Percentiles rank a stretch among this genome's conserved stretches.
Conservation (phyloP, 805 yeast species). For the Martiniozyma abietophila region DNA sequence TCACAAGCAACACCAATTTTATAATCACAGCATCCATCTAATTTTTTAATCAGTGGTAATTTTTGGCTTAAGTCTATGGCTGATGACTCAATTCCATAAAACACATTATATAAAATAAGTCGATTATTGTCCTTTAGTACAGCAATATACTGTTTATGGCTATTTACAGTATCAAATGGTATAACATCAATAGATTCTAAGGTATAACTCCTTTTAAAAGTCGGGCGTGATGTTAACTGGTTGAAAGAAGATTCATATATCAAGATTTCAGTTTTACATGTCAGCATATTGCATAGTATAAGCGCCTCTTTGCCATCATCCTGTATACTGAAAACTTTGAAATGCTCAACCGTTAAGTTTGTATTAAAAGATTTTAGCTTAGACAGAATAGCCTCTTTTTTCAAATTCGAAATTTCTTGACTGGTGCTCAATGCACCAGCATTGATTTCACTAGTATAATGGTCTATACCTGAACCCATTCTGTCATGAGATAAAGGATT, state of each 20-base stretch:
- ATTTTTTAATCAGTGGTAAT: constrained; percentile 16
- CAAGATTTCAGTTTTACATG: constrained; percentile 39
- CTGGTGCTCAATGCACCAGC: constrained; percentile 2
- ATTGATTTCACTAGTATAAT: constrained; percentile 19
- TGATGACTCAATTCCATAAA: constrained; percentile 38
- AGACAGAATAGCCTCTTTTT: constrained; percentile 67
- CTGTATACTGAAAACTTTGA: constrained; percentile 31
- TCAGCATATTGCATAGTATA: constrained; percentile 38
- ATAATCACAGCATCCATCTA: constrained; percentile 19
- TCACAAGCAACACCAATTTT: constrained; percentile 19
- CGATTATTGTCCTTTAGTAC: constrained; percentile 29
- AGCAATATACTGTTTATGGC: constrained; percentile 37
- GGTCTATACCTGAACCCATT: constrained; percentile 34
- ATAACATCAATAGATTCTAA: constrained; percentile 30
- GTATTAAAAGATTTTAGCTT: constrained; percentile 38
- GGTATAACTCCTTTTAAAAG: constrained; percentile 16
- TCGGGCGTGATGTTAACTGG: constrained; percentile 19
- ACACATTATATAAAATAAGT: constrained; percentile 45
- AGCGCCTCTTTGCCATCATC: constrained; percentile 54
- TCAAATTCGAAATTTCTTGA: constrained; percentile 31
- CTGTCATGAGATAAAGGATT: constrained; percentile 35
- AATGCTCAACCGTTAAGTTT: constrained; percentile 21
- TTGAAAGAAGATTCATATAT: constrained; percentile 33
- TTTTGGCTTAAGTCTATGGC: constrained; percentile 19
- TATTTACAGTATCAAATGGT: constrained; percentile 25